These are phyloP conservation scores for Fusarium haematococcum DNA, from an alignment of 2,329 filamentous ascomycete genomes.

Conservation along the genomic window DNA sequence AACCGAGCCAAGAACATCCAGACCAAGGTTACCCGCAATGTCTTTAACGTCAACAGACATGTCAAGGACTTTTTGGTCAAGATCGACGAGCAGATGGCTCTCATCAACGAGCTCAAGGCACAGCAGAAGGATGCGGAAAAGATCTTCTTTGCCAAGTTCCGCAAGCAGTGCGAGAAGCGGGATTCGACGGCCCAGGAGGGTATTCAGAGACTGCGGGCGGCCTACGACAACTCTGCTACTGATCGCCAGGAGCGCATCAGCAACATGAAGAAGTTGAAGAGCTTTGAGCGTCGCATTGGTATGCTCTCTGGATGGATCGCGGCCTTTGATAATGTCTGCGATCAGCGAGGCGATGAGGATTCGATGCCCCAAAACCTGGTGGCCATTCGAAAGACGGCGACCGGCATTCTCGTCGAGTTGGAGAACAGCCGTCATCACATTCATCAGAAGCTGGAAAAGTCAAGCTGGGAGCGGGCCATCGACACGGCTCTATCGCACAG, in stretches of 20 bases:
- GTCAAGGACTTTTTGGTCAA: slow-evolving; percentile 99
- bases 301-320: slow-evolving; percentile 93
- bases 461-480: slow-evolving; percentile 87
- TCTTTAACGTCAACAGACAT: slow-evolving; percentile 98
- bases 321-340: slow-evolving; percentile 87
- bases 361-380: slow-evolving; percentile 75
- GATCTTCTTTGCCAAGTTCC: slow-evolving; percentile 86
- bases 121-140: slow-evolving; percentile 92
- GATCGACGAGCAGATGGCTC: slow-evolving; percentile 97
- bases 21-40: slow-evolving; percentile 98
- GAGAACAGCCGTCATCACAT: slow-evolving; percentile 92
- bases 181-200: slow-evolving; percentile 82
- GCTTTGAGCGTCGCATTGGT: slow-evolving; percentile 85
- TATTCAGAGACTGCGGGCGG: slow-evolving; percentile 79
- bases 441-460: slow-evolving; percentile 83
- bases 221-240: slow-evolving; percentile 82
- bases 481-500: slow-evolving; percentile 91
- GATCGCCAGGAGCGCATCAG: slow-evolving; percentile 84
- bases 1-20: slow-evolving; percentile 99
- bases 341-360: slow-evolving; percentile 64
- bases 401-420: slow-evolving; percentile 88
- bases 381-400: slow-evolving; percentile 86
- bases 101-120: slow-evolving; percentile 95
- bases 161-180: slow-evolving; percentile 89
- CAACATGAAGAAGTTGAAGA: slow-evolving; percentile 84